These are phyloP conservation scores for Gilbertella persicaria DNA, from an alignment of 371 early-diverging fungal species.

Conservation along the genomic window DNA sequence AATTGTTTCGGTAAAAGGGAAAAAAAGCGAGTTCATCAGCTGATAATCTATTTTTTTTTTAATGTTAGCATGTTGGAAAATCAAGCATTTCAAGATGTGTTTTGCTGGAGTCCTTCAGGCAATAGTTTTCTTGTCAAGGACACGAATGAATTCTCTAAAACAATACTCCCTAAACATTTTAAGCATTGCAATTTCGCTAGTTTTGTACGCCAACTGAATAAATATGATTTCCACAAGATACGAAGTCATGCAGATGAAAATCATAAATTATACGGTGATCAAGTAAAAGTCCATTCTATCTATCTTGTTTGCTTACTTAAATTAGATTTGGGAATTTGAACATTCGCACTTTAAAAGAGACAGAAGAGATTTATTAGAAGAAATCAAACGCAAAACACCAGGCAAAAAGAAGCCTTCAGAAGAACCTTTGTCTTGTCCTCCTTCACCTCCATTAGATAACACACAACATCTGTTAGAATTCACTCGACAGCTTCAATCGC, in stretches of 20 bases:
- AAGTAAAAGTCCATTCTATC: slow-evolving; percentile 32
- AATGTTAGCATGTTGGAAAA: slow-evolving; percentile 66
- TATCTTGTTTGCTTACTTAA: not conserved
- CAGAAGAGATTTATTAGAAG: slow-evolving; percentile 64
- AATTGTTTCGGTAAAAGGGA: slow-evolving; percentile 41
- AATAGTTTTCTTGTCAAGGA: slow-evolving; percentile 86
- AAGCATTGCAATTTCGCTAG: slow-evolving; percentile 94
- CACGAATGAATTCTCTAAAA: slow-evolving; percentile 70
- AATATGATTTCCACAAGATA: slow-evolving; percentile 95
- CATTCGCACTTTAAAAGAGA: slow-evolving; percentile 72
- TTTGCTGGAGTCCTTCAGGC: slow-evolving; percentile 82
- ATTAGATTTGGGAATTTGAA: slow-evolving; percentile 75
- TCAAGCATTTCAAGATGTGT: slow-evolving; percentile 58
- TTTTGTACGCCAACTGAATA: slow-evolving; percentile 96
- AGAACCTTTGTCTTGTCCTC: not conserved
- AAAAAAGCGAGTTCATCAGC: slow-evolving; percentile 3
- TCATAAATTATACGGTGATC: slow-evolving; percentile 61
- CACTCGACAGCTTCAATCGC: slow-evolving; percentile 43
- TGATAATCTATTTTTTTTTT: not conserved
- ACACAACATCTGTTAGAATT: slow-evolving; percentile 21
- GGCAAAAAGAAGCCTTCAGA: slow-evolving; percentile 26
- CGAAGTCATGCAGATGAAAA: slow-evolving; percentile 58
- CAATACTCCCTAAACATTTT: slow-evolving; percentile 82
- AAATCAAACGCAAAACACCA: slow-evolving; percentile 60
- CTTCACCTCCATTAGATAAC: not conserved